These are phyloP conservation scores for Epichloe gansuensis DNA, from an alignment of 2,329 filamentous ascomycete species.

Conservation along the genomic window DNA sequence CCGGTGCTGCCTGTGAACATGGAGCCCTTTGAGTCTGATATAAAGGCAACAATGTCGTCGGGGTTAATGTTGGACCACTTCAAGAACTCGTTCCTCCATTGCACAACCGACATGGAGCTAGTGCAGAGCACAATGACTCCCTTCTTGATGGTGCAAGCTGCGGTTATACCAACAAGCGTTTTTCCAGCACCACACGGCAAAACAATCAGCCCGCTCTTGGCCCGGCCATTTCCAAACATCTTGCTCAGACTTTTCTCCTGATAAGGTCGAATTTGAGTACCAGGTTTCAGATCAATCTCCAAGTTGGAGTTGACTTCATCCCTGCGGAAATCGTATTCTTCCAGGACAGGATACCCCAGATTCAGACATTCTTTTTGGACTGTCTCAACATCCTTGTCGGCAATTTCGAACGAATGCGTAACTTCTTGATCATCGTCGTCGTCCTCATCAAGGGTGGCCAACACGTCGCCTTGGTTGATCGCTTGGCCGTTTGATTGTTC, in stretches of 20 bases:
- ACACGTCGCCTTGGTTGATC: constrained; percentile 52
- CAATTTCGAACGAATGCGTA: constrained; percentile 88
- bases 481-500: constrained; percentile 34
- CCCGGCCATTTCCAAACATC: constrained; percentile 97
- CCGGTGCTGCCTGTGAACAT: constrained; percentile 79
- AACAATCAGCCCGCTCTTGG: constrained; percentile 95
- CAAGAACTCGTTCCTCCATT: constrained; percentile 92
- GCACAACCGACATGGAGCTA: constrained; percentile 93
- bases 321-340: constrained; percentile 95
- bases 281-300: constrained; percentile 84
- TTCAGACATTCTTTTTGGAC: constrained; percentile 85
- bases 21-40: constrained; percentile 73
- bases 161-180: constrained; percentile 94
- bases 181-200: constrained; percentile 94
- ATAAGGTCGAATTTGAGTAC: constrained; percentile 83
- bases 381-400: constrained; percentile 65
- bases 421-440: constrained; percentile 81
- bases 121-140: constrained; percentile 91
- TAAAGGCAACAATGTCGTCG: constrained; percentile 88
- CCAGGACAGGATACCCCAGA: constrained; percentile 74
- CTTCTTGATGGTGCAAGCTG: constrained; percentile 95
- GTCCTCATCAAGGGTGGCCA: constrained; percentile 64
- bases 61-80: constrained; percentile 96
- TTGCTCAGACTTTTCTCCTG: constrained; percentile 97
- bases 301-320: constrained; percentile 81